A percentile compares a stretch with the other conserved stretches of the same genome.
phyloP scores from a whole-genome alignment of 1,139 yeast species.

The Taphrina wiesneri region DNA sequence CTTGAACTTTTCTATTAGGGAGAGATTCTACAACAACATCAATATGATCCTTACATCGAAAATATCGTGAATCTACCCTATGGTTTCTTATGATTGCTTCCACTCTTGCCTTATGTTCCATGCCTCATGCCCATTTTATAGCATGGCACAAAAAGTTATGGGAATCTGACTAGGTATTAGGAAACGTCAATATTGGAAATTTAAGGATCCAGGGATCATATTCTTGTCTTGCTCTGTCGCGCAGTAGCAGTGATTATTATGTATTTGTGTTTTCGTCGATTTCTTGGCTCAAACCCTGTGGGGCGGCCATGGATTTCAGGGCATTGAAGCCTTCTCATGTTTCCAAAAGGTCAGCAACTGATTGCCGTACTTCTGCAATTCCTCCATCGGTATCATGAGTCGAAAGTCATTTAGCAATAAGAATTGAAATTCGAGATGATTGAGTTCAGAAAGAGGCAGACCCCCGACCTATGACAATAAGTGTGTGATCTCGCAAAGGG shows the following conservation, averaged over 20 bases:
- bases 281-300: background rate
- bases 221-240: too few relatives aligned
- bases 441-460: slow-evolving; percentile 86
- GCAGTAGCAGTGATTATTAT: background rate
- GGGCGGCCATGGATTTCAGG: background rate
- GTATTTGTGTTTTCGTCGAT: background rate
- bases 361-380: slow-evolving; percentile 87
- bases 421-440: slow-evolving; percentile 88
- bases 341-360: slow-evolving; percentile 81
- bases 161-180: background rate
- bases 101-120: background rate
- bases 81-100: background rate
- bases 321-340: slow-evolving; percentile 36
- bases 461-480: slow-evolving; percentile 59
- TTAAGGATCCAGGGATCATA: too few relatives aligned
- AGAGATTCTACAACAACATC: background rate
- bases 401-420: slow-evolving; percentile 79
- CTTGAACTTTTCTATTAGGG: background rate
- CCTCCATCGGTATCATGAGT: slow-evolving; percentile 84
- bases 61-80: background rate
- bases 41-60: slow-evolving; percentile 1
- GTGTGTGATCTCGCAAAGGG: background rate
- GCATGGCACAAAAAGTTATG: background rate
- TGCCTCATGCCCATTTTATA: background rate
- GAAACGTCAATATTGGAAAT: too few relatives aligned